phyloP scores from a whole-genome alignment of 306 rosid species.

The Vicia faba region DNA sequence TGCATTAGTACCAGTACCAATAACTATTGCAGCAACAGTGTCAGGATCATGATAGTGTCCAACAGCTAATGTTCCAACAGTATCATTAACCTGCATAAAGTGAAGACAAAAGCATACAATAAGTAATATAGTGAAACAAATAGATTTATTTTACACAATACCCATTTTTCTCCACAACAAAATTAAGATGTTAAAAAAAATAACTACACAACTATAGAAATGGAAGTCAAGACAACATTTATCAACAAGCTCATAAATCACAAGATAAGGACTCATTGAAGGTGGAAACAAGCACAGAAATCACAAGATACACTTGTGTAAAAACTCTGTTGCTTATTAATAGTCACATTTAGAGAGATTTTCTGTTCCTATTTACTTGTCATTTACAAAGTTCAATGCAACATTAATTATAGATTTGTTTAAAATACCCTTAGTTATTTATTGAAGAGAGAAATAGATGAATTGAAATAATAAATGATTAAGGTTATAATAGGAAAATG shows the following conservation, averaged over 20 bases:
- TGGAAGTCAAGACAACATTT: not conserved
- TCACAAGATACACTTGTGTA: slow-evolving; percentile 19
- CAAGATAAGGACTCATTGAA: not conserved
- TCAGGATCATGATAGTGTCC: slow-evolving; percentile 86
- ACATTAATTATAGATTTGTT: too few species aligned
- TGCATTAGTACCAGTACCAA: slow-evolving; percentile 96
- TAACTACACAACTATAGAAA: not conserved
- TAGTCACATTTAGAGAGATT: too few species aligned
- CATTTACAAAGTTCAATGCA: too few species aligned
- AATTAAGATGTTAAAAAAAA: slow-evolving; percentile 9
- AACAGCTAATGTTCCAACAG: slow-evolving; percentile 89
- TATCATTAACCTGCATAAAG: slow-evolving; percentile 76
- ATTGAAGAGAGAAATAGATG: too few species aligned
- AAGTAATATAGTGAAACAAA: slow-evolving; percentile 20
- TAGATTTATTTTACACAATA: slow-evolving; percentile 7
- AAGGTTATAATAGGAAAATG: too few species aligned
- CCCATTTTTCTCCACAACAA: not conserved
- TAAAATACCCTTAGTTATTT: too few species aligned
- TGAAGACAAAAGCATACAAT: slow-evolving; percentile 18
- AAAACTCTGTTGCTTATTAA: not conserved
- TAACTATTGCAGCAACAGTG: slow-evolving; percentile 87
- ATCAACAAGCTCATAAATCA: too few species aligned
- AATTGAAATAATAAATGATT: too few species aligned
- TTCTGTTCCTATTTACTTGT: too few species aligned
- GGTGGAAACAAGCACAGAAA: not conserved